Base-by-base conservation (phyloP, 768 basidiomycete species). In the Inosperma sp. region DNA sequence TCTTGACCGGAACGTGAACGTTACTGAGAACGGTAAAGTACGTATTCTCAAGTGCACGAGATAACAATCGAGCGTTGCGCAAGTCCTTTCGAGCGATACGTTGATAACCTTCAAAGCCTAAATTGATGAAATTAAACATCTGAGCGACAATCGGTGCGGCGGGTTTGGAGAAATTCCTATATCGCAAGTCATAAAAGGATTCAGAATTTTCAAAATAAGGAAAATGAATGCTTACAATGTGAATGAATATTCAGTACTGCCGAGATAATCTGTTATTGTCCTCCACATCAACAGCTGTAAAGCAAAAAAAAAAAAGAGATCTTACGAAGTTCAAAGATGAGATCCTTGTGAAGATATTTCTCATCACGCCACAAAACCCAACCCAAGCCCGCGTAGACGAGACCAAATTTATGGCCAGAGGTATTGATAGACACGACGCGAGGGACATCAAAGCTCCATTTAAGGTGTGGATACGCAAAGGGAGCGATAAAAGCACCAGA, bases 291-390 rank as follows among this genome's bases (percentile, higher is more conserved):
- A 48, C 7, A 13, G 19, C 9, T 16, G 4, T 4, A 13, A 34
- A 34, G 7, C 16, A 35, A 22, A 34, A 17, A 19, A 33, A 13
- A 57, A 9, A 57, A 49, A 40, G 36, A 39, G 21, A n/a, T 61
- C 74, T 62, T 41, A 77, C 74, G 80, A 34, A 83, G 72, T 66
- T 84, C 81, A 54, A 86, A 85, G 51, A 86, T 71, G 30, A 86
- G 64, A 49, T 84, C 74, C 55, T 82, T 79, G 46, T 82, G 83
- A 30, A 86, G 65, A 56, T 69, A 74, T 27, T 70, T 70, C 56
- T 81, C 76, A 52, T 80, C 74, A 42, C 78, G 68, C 81, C 81
- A 84, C 39, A 86, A 58, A 31, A 83, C 68, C 80, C 82, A 84
- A 5, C 84, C 83, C 17, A 81, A 59, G 30, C 78, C 78, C 19